phyloP scores from a whole-genome alignment of 192 early-diverging fungal species.

The Linderina pennispora region DNA sequence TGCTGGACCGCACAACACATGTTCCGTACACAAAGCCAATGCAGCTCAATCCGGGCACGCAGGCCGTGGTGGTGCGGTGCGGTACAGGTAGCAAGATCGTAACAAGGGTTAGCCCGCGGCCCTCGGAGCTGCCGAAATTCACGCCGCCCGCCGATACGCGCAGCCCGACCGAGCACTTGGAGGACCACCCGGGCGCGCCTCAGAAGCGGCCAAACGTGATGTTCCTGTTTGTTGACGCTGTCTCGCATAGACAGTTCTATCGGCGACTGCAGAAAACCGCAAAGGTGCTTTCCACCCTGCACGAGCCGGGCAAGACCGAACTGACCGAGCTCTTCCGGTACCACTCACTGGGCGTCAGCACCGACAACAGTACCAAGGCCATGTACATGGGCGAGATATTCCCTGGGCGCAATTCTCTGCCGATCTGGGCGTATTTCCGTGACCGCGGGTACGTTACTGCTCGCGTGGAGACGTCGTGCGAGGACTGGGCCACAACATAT shows the following conservation, averaged over 20 bases:
- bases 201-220: conserved; percentile 25
- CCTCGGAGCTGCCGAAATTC: neutral
- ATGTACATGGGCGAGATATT: conserved; percentile 12
- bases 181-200: neutral
- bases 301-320: conserved; percentile 14
- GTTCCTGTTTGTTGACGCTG: conserved; percentile 38
- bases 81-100: conserved; percentile 8
- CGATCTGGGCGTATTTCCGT: conserved; percentile 40
- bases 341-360: conserved; percentile 35
- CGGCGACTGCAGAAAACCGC: conserved; percentile 31
- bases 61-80: conserved; percentile 30
- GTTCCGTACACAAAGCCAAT: conserved; percentile 15
- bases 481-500: conserved; percentile 40
- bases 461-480: conserved; percentile 40
- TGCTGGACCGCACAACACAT: conserved; percentile 10
- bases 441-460: conserved; percentile 37
- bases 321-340: conserved; percentile 43
- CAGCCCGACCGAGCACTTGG: neutral
- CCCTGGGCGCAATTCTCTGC: conserved; percentile 5
- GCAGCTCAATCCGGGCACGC: conserved; percentile 9
- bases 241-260: conserved; percentile 36
- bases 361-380: conserved; percentile 27
- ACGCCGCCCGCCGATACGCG: neutral
- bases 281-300: conserved; percentile 6
- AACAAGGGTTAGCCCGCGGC: neutral